Conservation (phyloP, 176 grass and related monocot species). For the Poa pratensis region DNA sequence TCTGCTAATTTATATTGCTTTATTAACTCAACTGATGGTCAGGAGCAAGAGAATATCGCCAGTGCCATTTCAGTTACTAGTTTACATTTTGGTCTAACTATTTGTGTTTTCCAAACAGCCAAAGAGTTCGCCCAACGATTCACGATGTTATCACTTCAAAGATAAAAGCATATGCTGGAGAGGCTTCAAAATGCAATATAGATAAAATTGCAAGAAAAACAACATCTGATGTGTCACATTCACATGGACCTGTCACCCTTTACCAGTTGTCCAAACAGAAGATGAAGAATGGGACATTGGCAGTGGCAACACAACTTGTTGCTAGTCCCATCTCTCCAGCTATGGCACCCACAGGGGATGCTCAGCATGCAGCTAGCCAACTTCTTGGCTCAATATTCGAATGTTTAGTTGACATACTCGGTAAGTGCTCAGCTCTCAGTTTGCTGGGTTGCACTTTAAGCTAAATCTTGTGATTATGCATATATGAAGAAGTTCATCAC, state of each 20-base stretch:
- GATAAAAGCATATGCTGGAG: constrained; percentile 69
- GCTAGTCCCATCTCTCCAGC: constrained; percentile 79
- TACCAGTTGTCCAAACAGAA: constrained; percentile 74
- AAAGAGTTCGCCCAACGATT: constrained; percentile 82
- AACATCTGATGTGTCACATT: constrained; percentile 44
- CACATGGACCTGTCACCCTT: constrained; percentile 50
- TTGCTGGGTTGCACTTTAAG: constrained; percentile 39
- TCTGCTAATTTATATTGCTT: constrained; percentile 30
- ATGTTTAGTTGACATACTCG: constrained; percentile 78
- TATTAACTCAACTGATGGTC: constrained; percentile 11
- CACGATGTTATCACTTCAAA: constrained; percentile 87
- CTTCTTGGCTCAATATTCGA: constrained; percentile 83
- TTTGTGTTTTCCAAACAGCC: constrained; percentile 58
- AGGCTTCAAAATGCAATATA: constrained; percentile 50
- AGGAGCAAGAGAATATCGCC: not conserved
- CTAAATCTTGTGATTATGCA: constrained; percentile 38
- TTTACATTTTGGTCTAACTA: constrained; percentile 36
- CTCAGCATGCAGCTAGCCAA: constrained; percentile 65
- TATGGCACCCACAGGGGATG: constrained; percentile 82
- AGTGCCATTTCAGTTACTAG: constrained; percentile 12
- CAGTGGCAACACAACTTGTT: constrained; percentile 63
- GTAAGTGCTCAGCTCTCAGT: constrained; percentile 53
- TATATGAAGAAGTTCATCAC: constrained; percentile 40
- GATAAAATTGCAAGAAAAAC: constrained; percentile 52
- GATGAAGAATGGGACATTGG: constrained; percentile 61